phyloP scores from a whole-genome alignment of 2,329 filamentous ascomycete genomes.

The Aspergillus sp. region DNA sequence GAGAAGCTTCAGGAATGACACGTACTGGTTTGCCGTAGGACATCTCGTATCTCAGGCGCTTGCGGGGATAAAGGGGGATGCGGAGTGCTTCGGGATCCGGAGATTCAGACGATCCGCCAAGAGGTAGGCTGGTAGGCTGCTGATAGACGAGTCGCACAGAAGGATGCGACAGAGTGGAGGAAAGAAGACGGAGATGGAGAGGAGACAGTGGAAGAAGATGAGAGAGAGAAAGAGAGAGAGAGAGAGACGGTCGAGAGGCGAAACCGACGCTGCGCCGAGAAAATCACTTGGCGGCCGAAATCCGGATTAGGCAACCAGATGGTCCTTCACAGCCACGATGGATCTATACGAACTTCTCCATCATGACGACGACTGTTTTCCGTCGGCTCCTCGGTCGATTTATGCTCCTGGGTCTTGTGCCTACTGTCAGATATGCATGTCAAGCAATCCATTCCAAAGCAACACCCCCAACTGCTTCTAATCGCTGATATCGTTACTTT shows the following conservation, averaged over 20 bases:
- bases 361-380: too few species aligned
- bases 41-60: constrained; percentile 20
- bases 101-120: not conserved
- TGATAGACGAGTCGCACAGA: not conserved
- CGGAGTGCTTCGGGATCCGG: not conserved
- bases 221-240: not conserved
- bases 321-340: constrained; percentile 3
- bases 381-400: not conserved
- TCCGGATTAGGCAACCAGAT: constrained; percentile 2
- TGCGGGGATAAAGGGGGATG: not conserved
- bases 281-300: not conserved
- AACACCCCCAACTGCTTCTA: not conserved
- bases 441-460: not conserved
- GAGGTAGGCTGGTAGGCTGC: too few species aligned
- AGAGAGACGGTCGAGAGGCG: not conserved
- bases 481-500: constrained; percentile 13
- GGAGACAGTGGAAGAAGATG: not conserved
- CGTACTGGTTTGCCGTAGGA: constrained; percentile 35
- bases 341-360: not conserved
- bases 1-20: constrained; percentile 1
- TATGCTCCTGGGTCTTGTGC: not conserved
- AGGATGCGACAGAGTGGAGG: not conserved
- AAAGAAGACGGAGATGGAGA: constrained; percentile 1
- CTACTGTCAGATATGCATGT: not conserved
- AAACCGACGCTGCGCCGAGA: not conserved